Base-by-base conservation (phyloP, 2,329 filamentous ascomycete species). In the Alternaria sp. region DNA sequence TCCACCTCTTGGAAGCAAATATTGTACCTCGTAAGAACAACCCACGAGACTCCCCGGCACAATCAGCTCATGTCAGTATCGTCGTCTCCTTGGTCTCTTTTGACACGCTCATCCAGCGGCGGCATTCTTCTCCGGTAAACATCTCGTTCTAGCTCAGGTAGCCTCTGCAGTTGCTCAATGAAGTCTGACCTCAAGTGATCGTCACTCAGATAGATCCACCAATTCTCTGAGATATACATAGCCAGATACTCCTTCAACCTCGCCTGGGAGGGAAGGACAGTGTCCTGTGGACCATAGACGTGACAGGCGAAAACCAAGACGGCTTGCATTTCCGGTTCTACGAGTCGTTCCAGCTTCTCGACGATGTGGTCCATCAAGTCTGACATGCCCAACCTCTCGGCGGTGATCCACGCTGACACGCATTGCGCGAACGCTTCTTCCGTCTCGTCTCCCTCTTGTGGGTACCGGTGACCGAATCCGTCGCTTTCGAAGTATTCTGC, bases 311-410 rank as follows among this genome's bases (percentile, higher is more conserved):
- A 63, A 0, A 36, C 33, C 34, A 74, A 48, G 0, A 69, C 48
- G 6, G 67, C 62, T 4, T 29, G 53, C 10, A 62, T 34, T 3
- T 58, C 58, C 10, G 53, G 52, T 5, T 37, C 33, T 5, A 59
- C 29, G 3, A 7, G 21, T 14, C 10, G 1, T 3, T 60, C 37
- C 3, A 76, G 31, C 36, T 76, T 77, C 0, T 58, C 29, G 1
- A 66, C 54, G 6, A 75, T 65, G 21, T 67, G 62, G 0, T 73
- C 68, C 3, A 74, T 54, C 3, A 77, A 48, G 24, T 77, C 72
- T 1, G 60, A 51, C 64, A 74, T 68, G 5, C 55, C 60, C 0
- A 76, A 53, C 1, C 49, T 51, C 11, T 70, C 61, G 0, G 65
- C 73, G 1, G 65, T 51, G 0, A 49, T 39, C 72, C 73, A 76